Percentiles rank a stretch among this genome's conserved stretches.
Conservation (phyloP, 192 early-diverging fungal genomes). For the Backusella westeae region DNA sequence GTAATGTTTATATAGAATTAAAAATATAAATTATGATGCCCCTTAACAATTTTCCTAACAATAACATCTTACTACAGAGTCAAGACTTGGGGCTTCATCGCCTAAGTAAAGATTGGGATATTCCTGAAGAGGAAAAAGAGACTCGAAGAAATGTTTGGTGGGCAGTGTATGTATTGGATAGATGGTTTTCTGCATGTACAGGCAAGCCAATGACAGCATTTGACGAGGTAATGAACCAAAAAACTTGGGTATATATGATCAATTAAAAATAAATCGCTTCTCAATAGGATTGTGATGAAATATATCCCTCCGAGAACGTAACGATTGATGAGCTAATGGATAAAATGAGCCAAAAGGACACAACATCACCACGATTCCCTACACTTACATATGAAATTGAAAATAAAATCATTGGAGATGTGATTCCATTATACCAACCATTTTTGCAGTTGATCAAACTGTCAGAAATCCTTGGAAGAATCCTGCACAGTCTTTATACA, state of each 20-base stretch:
- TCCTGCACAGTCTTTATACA: constrained; percentile 31
- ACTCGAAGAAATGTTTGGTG: constrained; percentile 73
- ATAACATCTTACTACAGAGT: constrained; percentile 30
- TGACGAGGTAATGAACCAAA: constrained; percentile 24
- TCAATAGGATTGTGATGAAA: constrained; percentile 25
- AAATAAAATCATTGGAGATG: constrained; percentile 5
- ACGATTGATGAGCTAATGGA: constrained; percentile 34
- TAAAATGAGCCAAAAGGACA: background rate
- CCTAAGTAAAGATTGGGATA: constrained; percentile 52
- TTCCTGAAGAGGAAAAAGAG: constrained; percentile 55
- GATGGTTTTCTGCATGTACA: constrained; percentile 59
- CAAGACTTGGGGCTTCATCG: constrained; percentile 79
- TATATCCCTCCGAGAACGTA: constrained; percentile 26
- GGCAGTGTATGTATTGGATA: constrained; percentile 69
- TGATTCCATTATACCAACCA: constrained; percentile 31
- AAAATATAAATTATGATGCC: background rate
- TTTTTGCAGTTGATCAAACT: constrained; percentile 34
- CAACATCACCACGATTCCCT: constrained; percentile 21
- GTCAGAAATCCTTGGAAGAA: constrained; percentile 33
- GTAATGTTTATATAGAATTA: background rate
- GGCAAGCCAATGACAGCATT: constrained; percentile 52
- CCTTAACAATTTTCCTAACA: background rate
- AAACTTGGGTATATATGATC: background rate
- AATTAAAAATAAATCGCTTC: background rate
- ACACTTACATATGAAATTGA: constrained; percentile 5